Conservation (phyloP, 2,329 filamentous ascomycete species). For the Acrocalymma vagum region DNA sequence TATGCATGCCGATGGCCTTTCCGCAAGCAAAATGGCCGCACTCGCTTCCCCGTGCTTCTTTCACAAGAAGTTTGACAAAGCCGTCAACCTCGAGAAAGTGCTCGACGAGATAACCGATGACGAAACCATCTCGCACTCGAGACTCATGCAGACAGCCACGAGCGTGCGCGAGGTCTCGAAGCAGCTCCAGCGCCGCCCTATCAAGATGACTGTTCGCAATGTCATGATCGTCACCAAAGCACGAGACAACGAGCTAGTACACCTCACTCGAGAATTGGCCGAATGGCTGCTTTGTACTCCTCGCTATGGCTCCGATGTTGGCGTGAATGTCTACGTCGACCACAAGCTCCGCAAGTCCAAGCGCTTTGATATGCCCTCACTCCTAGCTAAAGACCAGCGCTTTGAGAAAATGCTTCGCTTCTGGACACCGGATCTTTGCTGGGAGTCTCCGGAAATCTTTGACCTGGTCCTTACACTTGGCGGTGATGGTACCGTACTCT, state of each 20-base stretch:
- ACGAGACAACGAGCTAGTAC: slow-evolving; percentile 90
- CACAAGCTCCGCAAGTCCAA: slow-evolving; percentile 89
- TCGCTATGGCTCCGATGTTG: slow-evolving; percentile 86
- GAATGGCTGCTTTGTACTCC: slow-evolving; percentile 89
- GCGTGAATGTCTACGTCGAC: slow-evolving; percentile 98
- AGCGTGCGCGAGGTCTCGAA: slow-evolving; percentile 95
- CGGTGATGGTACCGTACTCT: slow-evolving; percentile 86
- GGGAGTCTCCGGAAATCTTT: slow-evolving; percentile 92
- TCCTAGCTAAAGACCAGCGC: slow-evolving; percentile 77
- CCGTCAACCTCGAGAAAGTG: slow-evolving; percentile 93
- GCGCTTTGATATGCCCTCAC: slow-evolving; percentile 79
- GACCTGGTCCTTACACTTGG: slow-evolving; percentile 91
- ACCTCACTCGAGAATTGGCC: slow-evolving; percentile 85
- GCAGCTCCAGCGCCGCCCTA: slow-evolving; percentile 89
- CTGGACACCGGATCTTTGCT: slow-evolving; percentile 97
- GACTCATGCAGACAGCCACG: slow-evolving; percentile 93
- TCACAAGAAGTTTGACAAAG: slow-evolving; percentile 95
- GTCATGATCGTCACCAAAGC: slow-evolving; percentile 99
- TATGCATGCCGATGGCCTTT: slow-evolving; percentile 52
- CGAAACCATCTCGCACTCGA: slow-evolving; percentile 90
- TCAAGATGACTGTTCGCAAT: slow-evolving; percentile 89
- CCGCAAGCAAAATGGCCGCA: slow-evolving; percentile 64
- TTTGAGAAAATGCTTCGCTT: slow-evolving; percentile 89
- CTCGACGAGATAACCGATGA: slow-evolving; percentile 91
- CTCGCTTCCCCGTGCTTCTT: slow-evolving; percentile 96